Base-by-base conservation (phyloP, 176 grass and related monocot species). In the Stipa capillata region DNA sequence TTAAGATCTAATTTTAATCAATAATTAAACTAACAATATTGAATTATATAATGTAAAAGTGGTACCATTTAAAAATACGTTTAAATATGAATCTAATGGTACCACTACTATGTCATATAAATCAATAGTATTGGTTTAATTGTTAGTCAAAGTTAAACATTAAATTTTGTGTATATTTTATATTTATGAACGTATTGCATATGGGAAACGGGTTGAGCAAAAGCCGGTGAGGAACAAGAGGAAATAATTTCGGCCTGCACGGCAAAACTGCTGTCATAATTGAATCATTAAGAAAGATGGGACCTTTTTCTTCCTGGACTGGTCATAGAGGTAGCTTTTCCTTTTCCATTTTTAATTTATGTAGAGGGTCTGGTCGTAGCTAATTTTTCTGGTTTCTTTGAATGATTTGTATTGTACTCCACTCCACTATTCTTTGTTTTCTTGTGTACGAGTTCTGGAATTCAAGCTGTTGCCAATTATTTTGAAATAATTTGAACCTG, bases 211-310 rank as follows among this genome's bases (percentile, higher is more conserved):
- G 42, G 29, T 45, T 23, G 85, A 62, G 34, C 17, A 76, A 51
- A 56, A 65, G 79, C 67, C 52, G 86, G 58, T 74, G 51, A 68
- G 58, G 21, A 56, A 79, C 57, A 65, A 20, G 40, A 49, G 24
- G 59, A 74, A 84, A 88, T 88, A 18, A 84, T 84, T 88, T 51
- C 6, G 69, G 69, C 69, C 69, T 75, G 69, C 75, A 80, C 81
- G 59, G 76, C 81, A 54, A 75, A 75, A 42, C 41, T 13, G 34
- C 51, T n/a, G 42, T 29, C 69, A 80, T 80, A 66, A 74, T 54
- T 80, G 61, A 20, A 15, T 32, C 29, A 72, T 39, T 74, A 16
- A 49, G 53, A 58, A 73, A 61, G 32, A 48, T 48, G 45, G 65
- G 44, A 34, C 67, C 37, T 60, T 79, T 42, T 74, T 57, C 58